phyloP scores from a whole-genome alignment of 2,329 filamentous ascomycete genomes.

The Periconia sp. region DNA sequence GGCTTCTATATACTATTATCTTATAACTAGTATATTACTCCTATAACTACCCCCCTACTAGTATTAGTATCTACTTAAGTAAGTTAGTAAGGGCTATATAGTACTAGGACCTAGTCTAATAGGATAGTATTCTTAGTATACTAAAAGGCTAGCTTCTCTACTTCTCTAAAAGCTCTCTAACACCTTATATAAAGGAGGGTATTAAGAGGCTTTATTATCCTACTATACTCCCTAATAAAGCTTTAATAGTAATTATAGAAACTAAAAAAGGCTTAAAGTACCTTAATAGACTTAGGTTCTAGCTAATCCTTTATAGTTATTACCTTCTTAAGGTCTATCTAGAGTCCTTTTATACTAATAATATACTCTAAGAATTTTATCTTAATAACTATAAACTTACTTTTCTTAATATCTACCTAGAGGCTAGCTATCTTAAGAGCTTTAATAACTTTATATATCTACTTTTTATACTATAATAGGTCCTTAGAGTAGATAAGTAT shows the following conservation, averaged over 20 bases:
- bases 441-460: constrained; percentile 5
- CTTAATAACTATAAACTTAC: constrained; percentile 5
- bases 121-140: not conserved
- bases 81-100: not conserved
- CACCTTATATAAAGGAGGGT: not conserved
- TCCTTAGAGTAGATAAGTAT: constrained; percentile 14
- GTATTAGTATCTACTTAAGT: not conserved
- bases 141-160: no score
- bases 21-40: not conserved
- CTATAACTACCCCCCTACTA: not conserved
- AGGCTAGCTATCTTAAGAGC: not conserved
- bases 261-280: constrained; percentile 8
- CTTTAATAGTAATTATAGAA: constrained; percentile 12
- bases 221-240: no score
- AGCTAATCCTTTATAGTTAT: constrained; percentile 8
- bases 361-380: constrained; percentile 7
- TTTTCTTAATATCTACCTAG: constrained; percentile 6
- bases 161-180: not conserved
- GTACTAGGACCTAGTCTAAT: not conserved
- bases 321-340: constrained; percentile 1
- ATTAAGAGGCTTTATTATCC: not conserved
- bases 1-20: constrained; percentile 1
- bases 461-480: constrained; percentile 6
- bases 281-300: constrained; percentile 1
- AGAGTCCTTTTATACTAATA: constrained; percentile 3